These are phyloP conservation scores for Hypoxylon lenormandii DNA, from an alignment of 495 filamentous ascomycete species.

Conservation along the genomic window DNA sequence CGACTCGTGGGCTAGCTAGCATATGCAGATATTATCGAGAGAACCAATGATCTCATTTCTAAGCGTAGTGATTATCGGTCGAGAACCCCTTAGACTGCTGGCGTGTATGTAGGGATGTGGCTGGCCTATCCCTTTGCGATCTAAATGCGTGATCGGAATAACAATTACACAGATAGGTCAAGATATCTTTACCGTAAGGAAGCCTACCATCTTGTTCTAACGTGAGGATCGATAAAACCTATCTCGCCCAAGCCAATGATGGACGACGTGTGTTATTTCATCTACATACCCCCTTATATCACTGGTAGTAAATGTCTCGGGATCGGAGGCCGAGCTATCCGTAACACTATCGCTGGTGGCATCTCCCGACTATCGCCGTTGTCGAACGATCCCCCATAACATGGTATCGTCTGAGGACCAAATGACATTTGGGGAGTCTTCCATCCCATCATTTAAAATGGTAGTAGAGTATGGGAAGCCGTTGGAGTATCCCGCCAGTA, in stretches of 20 bases:
- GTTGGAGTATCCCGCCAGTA: slow-evolving; percentile 4
- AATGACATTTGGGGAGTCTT: not conserved
- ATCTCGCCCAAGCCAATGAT: slow-evolving; percentile 8
- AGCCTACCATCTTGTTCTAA: not conserved
- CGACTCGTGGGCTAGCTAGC: slow-evolving; percentile 29
- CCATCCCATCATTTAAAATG: not conserved
- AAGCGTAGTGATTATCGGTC: not conserved
- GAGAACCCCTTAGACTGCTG: slow-evolving; percentile 3
- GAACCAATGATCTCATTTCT: slow-evolving; percentile 10
- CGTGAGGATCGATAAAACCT: slow-evolving; percentile 11
- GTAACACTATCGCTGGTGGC: slow-evolving; percentile 14
- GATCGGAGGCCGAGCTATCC: slow-evolving; percentile 12
- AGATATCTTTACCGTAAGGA: not conserved
- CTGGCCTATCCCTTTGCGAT: not conserved
- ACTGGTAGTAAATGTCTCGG: slow-evolving; percentile 34
- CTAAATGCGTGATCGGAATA: not conserved
- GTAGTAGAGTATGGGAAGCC: not conserved
- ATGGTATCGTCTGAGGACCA: slow-evolving; percentile 1
- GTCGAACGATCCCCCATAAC: slow-evolving; percentile 5
- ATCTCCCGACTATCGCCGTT: not conserved
- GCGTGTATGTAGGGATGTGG: not conserved
- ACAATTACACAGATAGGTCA: not conserved
- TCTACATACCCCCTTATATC: slow-evolving; percentile 18
- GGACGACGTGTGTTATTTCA: slow-evolving; percentile 16
- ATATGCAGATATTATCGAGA: slow-evolving; percentile 24